Base-by-base conservation (phyloP, 768 basidiomycete species). In the Hydnomerulius pinastri region DNA sequence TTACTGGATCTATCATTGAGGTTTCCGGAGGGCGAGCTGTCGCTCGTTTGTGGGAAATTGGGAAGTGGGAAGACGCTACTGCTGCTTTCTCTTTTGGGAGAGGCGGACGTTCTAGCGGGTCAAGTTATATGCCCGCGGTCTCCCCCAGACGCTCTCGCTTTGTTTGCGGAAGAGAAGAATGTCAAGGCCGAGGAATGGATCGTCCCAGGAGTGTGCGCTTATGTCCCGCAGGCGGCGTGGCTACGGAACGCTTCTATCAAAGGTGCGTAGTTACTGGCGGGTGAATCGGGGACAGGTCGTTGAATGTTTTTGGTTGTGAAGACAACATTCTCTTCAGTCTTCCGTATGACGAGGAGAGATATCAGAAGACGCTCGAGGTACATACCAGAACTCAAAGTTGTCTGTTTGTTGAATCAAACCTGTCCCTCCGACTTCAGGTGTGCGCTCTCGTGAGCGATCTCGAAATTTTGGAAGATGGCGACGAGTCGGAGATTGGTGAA, bases 31-130 rank as follows among this genome's bases (percentile, higher is more conserved):
- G 89, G 89, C 23, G 80, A 89, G 66, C 74, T 96, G 21, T 86
- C 89, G 2, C 76, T 97, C 13, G 79, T 97, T 15, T 94, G 92
- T 60, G 94, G 94, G 2, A 91, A 92, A 62, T 75, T 96, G 9
- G 93, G 92, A 4, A 87, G 87, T 15, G 93, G 94, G 23, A 97
- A 96, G 72, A 90, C 92, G 0, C 71, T 97, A 6, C 65, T 96
- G 25, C 71, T 96, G n/a, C n/a, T n/a, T n/a, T n/a, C n/a, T 6
- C 79, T 97, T 33, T 77, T 98, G 4, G 94, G 94, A 21, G 92
- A 95, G 73, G 87, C 90, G 5, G 92, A 95, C 68, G 57, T 92
- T 4, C 70, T 95, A 11, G 71, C 85, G 9, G 92, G 92, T 0
- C 86, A 91, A 61, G 65, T 92, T 40, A 61, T 85, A 11, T 89